These are phyloP conservation scores for Actinomortierella ambigua DNA, from an alignment of 371 early-diverging fungal species.

Conservation along the genomic window DNA sequence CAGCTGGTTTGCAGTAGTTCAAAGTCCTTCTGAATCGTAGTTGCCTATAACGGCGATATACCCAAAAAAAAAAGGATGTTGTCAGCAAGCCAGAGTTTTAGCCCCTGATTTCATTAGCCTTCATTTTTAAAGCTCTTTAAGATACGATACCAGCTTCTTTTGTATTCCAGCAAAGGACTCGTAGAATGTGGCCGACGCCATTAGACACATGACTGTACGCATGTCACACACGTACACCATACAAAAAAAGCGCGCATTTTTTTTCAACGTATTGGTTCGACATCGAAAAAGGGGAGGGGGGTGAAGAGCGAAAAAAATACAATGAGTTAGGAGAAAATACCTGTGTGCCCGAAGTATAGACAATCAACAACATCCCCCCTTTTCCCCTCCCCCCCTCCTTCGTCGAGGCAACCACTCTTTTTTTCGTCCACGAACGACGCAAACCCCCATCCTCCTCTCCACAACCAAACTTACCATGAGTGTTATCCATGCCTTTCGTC, in stretches of 20 bases:
- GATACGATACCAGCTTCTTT: conserved; percentile 36
- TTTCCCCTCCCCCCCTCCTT: not conserved
- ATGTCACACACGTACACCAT: not conserved
- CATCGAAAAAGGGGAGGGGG: no score
- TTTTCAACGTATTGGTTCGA: no score
- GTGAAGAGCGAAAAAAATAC: not conserved
- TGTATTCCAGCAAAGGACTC: conserved; percentile 45
- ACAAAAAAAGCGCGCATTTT: not conserved
- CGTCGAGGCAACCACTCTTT: not conserved
- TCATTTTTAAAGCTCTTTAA: not conserved
- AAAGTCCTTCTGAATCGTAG: conserved; percentile 43
- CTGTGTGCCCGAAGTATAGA: not conserved
- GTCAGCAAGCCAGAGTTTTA: not conserved
- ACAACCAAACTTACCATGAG: conserved; percentile 26
- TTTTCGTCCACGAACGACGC: not conserved
- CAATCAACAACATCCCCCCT: not conserved
- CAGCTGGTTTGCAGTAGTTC: conserved; percentile 36
- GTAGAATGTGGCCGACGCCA: conserved; percentile 47
- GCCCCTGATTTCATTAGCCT: not conserved
- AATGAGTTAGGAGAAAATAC: not conserved
- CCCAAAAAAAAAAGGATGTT: no score
- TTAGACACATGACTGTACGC: conserved; percentile 44
- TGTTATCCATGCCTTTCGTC: conserved; percentile 44
- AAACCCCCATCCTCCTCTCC: not conserved
- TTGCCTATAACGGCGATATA: conserved; percentile 12